Conservation (phyloP, 805 yeast genomes). For the Tetrapisispora namnaoensis region DNA sequence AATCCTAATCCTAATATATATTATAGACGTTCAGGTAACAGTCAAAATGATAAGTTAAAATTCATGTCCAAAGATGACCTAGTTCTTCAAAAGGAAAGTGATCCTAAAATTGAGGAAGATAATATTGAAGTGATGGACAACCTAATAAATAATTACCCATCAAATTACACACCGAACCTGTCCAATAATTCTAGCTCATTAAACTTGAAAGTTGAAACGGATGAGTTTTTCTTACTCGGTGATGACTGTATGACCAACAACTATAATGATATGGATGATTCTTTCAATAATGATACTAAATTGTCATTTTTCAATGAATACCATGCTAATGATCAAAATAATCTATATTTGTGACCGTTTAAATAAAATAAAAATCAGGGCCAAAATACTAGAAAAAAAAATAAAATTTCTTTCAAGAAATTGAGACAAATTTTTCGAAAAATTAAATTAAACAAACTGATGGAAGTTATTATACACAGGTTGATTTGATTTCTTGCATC, state of each 20-base stretch:
- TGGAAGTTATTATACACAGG: not conserved
- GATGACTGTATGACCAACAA: not conserved
- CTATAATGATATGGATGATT: not conserved
- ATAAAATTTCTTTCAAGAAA: too few relatives aligned
- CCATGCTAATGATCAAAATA: not conserved
- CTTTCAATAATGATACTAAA: not conserved
- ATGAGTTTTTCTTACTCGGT: not conserved
- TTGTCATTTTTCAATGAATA: not conserved
- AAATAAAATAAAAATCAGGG: not conserved
- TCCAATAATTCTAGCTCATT: not conserved
- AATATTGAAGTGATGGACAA: not conserved
- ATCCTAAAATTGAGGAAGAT: not conserved
- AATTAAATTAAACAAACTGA: not conserved
- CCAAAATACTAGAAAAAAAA: too few relatives aligned
- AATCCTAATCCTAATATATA: not conserved
- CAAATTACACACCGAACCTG: not conserved
- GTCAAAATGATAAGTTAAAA: not conserved
- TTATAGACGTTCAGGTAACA: not conserved
- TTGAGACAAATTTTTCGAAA: too few relatives aligned
- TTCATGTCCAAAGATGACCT: not conserved
- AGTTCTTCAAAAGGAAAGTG: not conserved
- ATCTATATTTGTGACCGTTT: not conserved
- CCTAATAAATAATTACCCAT: not conserved
- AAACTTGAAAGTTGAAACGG: not conserved
- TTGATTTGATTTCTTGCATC: constrained; percentile 1